These are phyloP conservation scores for Neonectria coccinea DNA, from an alignment of 2,329 filamentous ascomycete genomes.

Conservation along the genomic window DNA sequence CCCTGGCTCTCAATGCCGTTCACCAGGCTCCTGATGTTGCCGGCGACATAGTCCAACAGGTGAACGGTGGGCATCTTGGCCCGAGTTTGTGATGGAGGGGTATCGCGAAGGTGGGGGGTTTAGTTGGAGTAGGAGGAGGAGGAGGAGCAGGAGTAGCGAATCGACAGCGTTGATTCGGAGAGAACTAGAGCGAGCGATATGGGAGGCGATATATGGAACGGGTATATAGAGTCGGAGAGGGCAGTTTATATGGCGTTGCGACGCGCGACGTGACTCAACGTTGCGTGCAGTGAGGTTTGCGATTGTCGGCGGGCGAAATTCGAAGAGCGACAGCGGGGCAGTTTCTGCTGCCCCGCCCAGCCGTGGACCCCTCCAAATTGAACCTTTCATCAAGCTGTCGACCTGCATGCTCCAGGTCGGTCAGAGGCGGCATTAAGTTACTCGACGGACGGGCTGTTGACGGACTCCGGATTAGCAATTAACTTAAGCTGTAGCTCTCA, in stretches of 20 bases:
- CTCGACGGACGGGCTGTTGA: background rate
- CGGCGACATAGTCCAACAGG: conserved; percentile 89
- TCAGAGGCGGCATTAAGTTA: no score
- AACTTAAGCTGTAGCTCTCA: background rate
- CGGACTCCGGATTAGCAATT: conserved; percentile 9
- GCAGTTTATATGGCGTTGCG: conserved; percentile 1
- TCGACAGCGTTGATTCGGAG: conserved; percentile 1
- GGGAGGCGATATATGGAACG: background rate
- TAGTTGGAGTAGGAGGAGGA: conserved; percentile 15
- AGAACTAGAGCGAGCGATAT: background rate
- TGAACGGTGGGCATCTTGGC: conserved; percentile 79
- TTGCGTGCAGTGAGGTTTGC: conserved; percentile 25
- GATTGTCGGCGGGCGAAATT: conserved; percentile 30
- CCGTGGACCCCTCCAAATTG: conserved; percentile 11
- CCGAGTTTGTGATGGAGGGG: conserved; percentile 27
- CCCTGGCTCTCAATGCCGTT: conserved; percentile 98
- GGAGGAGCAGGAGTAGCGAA: background rate
- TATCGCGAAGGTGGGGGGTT: conserved; percentile 18
- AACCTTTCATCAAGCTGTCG: conserved; percentile 28
- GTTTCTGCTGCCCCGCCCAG: conserved; percentile 43
- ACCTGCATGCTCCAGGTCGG: no score
- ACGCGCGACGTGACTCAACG: conserved; percentile 34
- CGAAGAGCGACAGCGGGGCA: conserved; percentile 43
- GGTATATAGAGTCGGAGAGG: background rate
- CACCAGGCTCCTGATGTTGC: conserved; percentile 94